Evolutionary conservation across 345 rosid species (phyloP), one percentile per base, ranked within the genome.

Genomic region (Eucalyptus pauciflora): DNA sequence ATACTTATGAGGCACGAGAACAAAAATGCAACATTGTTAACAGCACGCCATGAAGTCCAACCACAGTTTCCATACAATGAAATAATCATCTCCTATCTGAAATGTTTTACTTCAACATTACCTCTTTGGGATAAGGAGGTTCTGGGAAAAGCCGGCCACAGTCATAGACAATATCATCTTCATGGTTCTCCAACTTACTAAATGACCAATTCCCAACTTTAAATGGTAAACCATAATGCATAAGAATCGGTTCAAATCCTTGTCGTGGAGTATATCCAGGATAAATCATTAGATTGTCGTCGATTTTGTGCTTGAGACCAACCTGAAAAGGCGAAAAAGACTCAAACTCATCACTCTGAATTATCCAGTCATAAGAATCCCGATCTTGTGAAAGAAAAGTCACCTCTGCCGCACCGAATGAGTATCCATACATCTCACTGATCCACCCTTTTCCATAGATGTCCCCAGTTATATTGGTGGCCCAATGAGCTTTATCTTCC

Each of bases 401-500:
- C 89, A 98, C 99, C 89, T 98, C 97, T 46, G 99, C 99, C 18
- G 99, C 99, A 91, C 99, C 99, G 91, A 98, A 98, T 62, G 99
- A 97, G 94, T 98, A 98, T 92, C 99, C 99, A 92, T 97, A 97
- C 99, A 98, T 98, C 95, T 98, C 99, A 91, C 99, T 98, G 87
- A 98, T 98, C 99, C 99, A 98, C 88, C 99, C 99, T 93, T 92
- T 86, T 18, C 96, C 98, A 76, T 98, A 98, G 91, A 97, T 96
- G 90, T 98, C 99, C n/a, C 99, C 99, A 18, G 99, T 98, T 89
- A 98, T 89, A 88, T 98, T 97, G 91, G 99, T 98, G 49, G 94
- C 89, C 99, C 99, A 98, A 90, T 97, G 99, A 92, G 95, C 95
- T 89, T 91, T 95, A 89, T 97, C 99, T 89, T 93, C 97, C 62